Conservation (phyloP, 768 basidiomycete genomes). For the Auricularia heimuer region DNA sequence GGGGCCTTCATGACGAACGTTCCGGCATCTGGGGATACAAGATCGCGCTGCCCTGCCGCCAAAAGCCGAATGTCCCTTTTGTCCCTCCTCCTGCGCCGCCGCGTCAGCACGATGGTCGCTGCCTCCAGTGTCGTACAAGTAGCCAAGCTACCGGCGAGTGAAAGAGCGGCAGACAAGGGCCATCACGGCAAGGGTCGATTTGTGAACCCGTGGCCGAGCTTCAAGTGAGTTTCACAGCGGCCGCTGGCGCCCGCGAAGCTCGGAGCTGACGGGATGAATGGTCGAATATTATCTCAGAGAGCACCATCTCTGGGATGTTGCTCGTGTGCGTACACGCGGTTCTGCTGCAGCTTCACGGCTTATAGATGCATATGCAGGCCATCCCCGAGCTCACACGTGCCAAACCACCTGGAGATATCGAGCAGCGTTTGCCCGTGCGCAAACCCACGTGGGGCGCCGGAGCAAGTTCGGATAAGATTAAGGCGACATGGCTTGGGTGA, state of each 20-base stretch:
- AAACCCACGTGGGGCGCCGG: conserved; percentile 19
- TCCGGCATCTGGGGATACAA: too few relatives aligned
- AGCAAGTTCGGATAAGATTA: conserved; percentile 20
- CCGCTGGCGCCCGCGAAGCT: background rate
- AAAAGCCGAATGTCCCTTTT: background rate
- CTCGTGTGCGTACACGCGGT: background rate
- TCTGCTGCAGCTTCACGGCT: background rate
- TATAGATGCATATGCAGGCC: too few relatives aligned
- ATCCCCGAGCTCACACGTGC: background rate
- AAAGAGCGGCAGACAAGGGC: background rate
- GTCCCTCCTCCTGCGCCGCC: background rate
- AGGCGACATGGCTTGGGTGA: conserved; percentile 41
- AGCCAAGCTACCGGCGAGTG: background rate
- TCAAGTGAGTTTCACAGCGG: background rate
- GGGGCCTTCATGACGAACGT: too few relatives aligned
- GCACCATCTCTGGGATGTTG: background rate
- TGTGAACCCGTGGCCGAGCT: background rate
- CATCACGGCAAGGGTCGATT: background rate
- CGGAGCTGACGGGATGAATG: background rate
- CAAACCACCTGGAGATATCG: background rate
- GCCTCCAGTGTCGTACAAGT: background rate
- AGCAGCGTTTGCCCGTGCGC: conserved; percentile 9
- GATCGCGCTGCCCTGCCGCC: too few relatives aligned
- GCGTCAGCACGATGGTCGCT: background rate
- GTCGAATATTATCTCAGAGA: background rate